phyloP scores from a whole-genome alignment of 1,284 basidiomycete species.

The Hymenochaete sp. region DNA sequence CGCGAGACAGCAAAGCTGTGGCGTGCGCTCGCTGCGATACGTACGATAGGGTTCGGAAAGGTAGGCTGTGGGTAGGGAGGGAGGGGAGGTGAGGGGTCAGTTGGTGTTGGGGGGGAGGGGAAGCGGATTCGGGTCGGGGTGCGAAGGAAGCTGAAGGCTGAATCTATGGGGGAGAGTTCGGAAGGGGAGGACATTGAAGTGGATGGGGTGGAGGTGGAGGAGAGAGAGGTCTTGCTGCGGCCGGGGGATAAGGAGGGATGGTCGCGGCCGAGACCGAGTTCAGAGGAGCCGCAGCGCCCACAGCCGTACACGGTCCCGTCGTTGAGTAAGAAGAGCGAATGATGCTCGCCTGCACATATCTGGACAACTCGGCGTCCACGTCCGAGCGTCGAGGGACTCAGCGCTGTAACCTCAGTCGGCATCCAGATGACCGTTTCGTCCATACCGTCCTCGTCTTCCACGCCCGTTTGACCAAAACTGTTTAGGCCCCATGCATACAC shows the following conservation, averaged over 20 bases:
- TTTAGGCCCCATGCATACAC: constrained; percentile 57
- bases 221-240: constrained; percentile 12
- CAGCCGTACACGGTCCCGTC: constrained; percentile 48
- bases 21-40: constrained; percentile 40
- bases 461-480: constrained; percentile 44
- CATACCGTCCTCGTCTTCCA: constrained; percentile 31
- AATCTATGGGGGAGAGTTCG: too few species aligned
- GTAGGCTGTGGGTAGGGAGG: constrained; percentile 22
- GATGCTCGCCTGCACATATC: constrained; percentile 40
- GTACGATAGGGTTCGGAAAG: constrained; percentile 33
- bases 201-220: constrained; percentile 8
- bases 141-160: constrained; percentile 19
- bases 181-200: constrained; percentile 23
- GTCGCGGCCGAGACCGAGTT: constrained; percentile 37
- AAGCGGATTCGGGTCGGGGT: constrained; percentile 38
- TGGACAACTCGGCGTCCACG: constrained; percentile 35
- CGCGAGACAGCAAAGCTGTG: constrained; percentile 45
- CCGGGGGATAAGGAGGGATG: constrained; percentile 28
- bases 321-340: constrained; percentile 47
- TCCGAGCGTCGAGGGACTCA: constrained; percentile 36
- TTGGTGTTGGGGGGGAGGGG: constrained; percentile 33
- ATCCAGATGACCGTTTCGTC: constrained; percentile 33
- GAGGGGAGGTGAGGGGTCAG: constrained; percentile 33
- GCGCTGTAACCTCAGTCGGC: constrained; percentile 37
- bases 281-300: constrained; percentile 39